Percentiles rank a stretch among this genome's conserved stretches.
phyloP scores from a whole-genome alignment of 2,329 filamentous ascomycete genomes.

The Epichloe gansuensis region DNA sequence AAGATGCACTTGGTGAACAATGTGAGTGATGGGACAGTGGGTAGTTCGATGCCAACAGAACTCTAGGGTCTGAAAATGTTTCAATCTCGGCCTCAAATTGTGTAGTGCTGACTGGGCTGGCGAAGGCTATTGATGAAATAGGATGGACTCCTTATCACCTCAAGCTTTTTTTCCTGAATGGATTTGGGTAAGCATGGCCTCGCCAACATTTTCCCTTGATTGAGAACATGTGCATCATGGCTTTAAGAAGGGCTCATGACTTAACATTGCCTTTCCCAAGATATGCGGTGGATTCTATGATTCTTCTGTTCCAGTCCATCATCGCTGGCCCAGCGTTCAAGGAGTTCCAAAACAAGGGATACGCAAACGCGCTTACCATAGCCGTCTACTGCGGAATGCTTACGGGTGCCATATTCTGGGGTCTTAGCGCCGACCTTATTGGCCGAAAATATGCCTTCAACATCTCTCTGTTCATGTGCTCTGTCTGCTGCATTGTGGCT shows the following conservation, averaged over 20 bases:
- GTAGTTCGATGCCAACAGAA: neutral
- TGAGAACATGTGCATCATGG: neutral
- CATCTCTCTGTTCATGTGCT: conserved; percentile 48
- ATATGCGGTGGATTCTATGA: conserved; percentile 34
- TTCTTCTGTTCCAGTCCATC: conserved; percentile 46
- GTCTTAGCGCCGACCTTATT: conserved; percentile 52
- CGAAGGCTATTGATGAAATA: conserved; percentile 41
- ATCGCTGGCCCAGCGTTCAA: conserved; percentile 43
- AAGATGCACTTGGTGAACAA: conserved; percentile 62
- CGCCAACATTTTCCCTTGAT: neutral
- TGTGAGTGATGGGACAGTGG: conserved; percentile 26
- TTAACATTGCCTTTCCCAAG: conserved; percentile 14
- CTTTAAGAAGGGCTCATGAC: neutral
- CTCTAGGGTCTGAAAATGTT: neutral
- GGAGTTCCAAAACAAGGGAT: conserved; percentile 45
- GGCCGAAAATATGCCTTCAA: conserved; percentile 59
- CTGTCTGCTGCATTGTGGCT: conserved; percentile 44
- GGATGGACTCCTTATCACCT: conserved; percentile 46
- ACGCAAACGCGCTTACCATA: conserved; percentile 44
- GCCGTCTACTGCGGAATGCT: conserved; percentile 46
- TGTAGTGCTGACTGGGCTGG: neutral
- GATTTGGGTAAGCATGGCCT: conserved; percentile 32
- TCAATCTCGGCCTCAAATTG: neutral
- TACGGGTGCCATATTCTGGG: conserved; percentile 53
- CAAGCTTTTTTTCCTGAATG: conserved; percentile 49